Evolutionary conservation across 1,284 basidiomycete species (phyloP), one percentile per base, ranked within the genome.

Genomic region (Psilocybe mexicana): DNA sequence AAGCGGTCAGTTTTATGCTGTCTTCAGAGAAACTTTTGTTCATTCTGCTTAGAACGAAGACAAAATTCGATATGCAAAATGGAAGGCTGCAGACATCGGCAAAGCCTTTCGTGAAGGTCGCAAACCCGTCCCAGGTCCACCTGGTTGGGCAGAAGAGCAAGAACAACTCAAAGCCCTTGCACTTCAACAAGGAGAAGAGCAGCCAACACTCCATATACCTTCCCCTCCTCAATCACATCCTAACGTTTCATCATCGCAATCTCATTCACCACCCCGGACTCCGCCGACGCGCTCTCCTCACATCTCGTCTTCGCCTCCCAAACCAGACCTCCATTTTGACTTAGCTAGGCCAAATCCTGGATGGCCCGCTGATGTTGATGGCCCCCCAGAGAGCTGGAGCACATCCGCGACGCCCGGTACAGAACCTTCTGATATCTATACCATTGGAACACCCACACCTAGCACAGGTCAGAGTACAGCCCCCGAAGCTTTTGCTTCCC

Each of bases 1-100:
- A 84, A 63, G 72, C 75, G 24, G 79, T 80, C 67, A 10, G 76
- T 67, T 28, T 35, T 43, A 40, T 38, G 7, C 30, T 18, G 26
- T 33, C 14, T 28, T 36, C n/a, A 5, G 33, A 26, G n/a, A 47
- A 18, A 18, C 44, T 54, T 7, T 24, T 58, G 47, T 49, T 63
- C 36, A 62, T 51, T 25, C n/a, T 62, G 43, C 35, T 25, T 59
- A 93, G 90, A 82, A 82, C 58, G 81, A 82, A 59, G 88, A 88
- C 61, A 96, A 94, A 74, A 84, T 93, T 52, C 87, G 84, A 55
- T 96, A 96, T 72, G 83, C 93, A 6, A 95, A 95, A 74, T 96
- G 94, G 94, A 95, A 94, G 71, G 94, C 94, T 33, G 85, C 88
- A 5, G 92, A 95, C 63, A 94, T 96, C 43, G 83, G 88, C 18